Percentiles rank a stretch among this genome's conserved stretches.
These are phyloP conservation scores for Parvularia atlantis DNA, from an alignment of 78 protist genomes.

Conservation along the genomic window DNA sequence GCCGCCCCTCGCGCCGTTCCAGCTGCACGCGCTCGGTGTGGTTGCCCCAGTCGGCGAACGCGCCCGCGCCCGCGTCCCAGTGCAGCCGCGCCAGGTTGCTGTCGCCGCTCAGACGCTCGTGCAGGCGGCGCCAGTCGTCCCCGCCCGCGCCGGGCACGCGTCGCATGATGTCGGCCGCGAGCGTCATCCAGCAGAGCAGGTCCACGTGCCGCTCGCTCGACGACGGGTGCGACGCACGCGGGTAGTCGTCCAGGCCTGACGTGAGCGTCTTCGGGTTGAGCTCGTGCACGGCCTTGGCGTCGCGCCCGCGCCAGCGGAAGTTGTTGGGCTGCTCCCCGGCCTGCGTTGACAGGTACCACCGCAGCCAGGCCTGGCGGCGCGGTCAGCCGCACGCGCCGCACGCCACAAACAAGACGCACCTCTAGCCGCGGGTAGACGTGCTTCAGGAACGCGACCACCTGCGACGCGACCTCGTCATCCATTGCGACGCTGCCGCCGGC, in stretches of 20 bases:
- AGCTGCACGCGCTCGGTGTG: background rate
- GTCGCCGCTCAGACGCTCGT: background rate
- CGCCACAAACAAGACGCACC: background rate
- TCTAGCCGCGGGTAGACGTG: background rate
- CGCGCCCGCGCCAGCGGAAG: slow-evolving; percentile 73
- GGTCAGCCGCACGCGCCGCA: too few relatives aligned
- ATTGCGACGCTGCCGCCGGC: background rate
- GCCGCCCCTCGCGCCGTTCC: background rate
- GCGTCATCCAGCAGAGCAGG: slow-evolving; percentile 62
- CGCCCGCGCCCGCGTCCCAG: background rate
- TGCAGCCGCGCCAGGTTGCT: background rate
- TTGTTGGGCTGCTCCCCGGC: slow-evolving; percentile 7
- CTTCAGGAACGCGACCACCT: background rate
- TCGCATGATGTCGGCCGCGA: slow-evolving; percentile 30
- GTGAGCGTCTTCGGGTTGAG: slow-evolving; percentile 45
- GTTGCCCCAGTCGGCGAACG: background rate
- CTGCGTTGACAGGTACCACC: slow-evolving; percentile 40
- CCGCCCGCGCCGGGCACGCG: slow-evolving; percentile 12
- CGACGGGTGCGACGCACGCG: slow-evolving; percentile 34
- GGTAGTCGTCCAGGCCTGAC: slow-evolving; percentile 83
- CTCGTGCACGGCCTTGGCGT: background rate
- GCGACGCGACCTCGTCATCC: background rate
- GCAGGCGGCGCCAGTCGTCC: background rate
- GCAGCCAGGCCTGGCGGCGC: background rate
- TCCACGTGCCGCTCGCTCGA: slow-evolving; percentile 67